Evolutionary conservation across 225 moss, liverwort and hornwort genomes (phyloP).

Genomic region (Marchantia paleacea): DNA sequence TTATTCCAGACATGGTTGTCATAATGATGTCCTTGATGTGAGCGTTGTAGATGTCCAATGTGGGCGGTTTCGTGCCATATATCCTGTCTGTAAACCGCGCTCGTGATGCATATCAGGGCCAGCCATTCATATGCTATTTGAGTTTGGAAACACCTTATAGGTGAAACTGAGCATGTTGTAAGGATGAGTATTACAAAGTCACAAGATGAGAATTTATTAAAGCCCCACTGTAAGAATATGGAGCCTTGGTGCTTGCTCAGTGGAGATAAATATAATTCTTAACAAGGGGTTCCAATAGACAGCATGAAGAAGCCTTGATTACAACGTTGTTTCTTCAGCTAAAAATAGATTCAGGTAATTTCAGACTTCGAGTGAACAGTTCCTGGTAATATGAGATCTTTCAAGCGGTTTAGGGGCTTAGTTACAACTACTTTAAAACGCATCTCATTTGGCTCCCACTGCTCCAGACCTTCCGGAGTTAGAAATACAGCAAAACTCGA

Average conservation of each 20-base stretch:
- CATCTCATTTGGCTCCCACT: background rate
- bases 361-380: background rate
- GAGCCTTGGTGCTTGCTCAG: background rate
- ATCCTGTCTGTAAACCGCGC: conserved; percentile 28
- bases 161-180: too few relatives aligned
- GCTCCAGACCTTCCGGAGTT: background rate
- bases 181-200: too few relatives aligned
- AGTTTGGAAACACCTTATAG: too few relatives aligned
- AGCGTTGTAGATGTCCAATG: conserved; percentile 36
- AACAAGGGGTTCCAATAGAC: background rate
- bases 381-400: background rate
- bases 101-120: background rate
- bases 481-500: background rate
- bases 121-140: background rate
- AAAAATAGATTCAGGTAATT: background rate
- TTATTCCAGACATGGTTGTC: conserved; percentile 33
- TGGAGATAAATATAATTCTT: background rate
- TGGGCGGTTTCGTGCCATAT: conserved; percentile 32
- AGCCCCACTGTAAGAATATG: too few relatives aligned
- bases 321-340: background rate
- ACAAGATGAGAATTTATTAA: too few relatives aligned
- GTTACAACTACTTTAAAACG: background rate
- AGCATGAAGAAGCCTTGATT: background rate
- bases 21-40: conserved; percentile 32
- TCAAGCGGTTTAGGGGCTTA: background rate